phyloP scores from a whole-genome alignment of 116 monocot genomes.

The Iris pallida region DNA sequence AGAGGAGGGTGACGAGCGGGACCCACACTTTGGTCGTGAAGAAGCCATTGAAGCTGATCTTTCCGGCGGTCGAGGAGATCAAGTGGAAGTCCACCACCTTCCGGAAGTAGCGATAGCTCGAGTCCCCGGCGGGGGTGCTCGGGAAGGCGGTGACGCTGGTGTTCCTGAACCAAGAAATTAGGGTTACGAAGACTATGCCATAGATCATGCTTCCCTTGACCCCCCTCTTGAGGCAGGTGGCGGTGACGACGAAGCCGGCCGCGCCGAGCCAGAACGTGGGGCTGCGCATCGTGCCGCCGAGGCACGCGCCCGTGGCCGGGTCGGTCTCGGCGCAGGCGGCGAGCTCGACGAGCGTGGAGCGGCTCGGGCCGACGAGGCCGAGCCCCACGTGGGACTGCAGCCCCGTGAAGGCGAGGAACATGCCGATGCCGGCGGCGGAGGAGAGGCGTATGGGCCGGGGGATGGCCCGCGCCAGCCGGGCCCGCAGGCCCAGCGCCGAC shows the following conservation, averaged over 20 bases:
- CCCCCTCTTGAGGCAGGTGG: conserved; percentile 24
- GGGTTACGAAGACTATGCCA: conserved; percentile 59
- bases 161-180: conserved; percentile 49
- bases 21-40: conserved; percentile 30
- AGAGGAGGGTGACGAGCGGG: conserved; percentile 42
- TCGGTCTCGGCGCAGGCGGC: conserved; percentile 35
- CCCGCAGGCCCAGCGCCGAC: conserved; percentile 46
- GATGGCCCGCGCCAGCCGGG: conserved; percentile 42
- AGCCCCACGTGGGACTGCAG: conserved; percentile 48
- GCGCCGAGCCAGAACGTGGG: conserved; percentile 75
- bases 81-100: conserved; percentile 47
- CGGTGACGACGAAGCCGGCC: conserved; percentile 49
- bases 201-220: conserved; percentile 66
- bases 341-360: conserved; percentile 51
- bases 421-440: conserved; percentile 61
- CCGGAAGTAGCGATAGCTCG: conserved; percentile 44
- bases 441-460: conserved; percentile 53
- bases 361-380: conserved; percentile 59
- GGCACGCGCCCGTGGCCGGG: conserved; percentile 40
- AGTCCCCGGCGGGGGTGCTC: conserved; percentile 30
- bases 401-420: conserved; percentile 73
- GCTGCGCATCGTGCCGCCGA: conserved; percentile 27
- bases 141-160: conserved; percentile 57
- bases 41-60: conserved; percentile 38
- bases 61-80: conserved; percentile 35